A percentile compares a stretch with the other conserved stretches of the same genome.
These are phyloP conservation scores for Durio zibethinus DNA, from an alignment of 345 rosid species.

Conservation along the genomic window DNA sequence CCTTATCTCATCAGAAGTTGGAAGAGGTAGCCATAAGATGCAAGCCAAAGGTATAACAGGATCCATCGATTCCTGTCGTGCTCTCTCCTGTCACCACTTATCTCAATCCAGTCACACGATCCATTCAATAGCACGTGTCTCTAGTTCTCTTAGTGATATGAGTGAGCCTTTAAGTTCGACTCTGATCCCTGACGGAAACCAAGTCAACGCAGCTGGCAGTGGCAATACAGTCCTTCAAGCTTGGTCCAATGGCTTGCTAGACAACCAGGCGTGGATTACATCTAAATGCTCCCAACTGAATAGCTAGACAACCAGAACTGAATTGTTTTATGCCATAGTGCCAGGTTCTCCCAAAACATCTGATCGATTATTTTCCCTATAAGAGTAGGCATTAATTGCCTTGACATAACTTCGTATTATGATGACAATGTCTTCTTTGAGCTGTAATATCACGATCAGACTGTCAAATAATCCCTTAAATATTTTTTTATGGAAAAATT, in stretches of 20 bases:
- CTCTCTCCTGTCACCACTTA: background rate
- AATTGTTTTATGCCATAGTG: background rate
- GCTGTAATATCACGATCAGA: background rate
- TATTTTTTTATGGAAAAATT: background rate
- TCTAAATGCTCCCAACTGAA: background rate
- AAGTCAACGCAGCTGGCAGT: background rate
- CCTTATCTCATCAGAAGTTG: background rate
- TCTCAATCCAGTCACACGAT: background rate
- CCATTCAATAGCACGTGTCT: background rate
- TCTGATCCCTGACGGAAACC: background rate
- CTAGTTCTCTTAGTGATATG: background rate
- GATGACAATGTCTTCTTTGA: background rate
- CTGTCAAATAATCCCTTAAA: background rate
- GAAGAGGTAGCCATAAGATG: background rate
- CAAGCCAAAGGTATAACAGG: background rate
- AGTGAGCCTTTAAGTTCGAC: background rate
- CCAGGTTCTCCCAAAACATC: background rate
- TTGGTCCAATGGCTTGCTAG: background rate
- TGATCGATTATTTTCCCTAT: background rate
- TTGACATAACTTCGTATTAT: background rate
- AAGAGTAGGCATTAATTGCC: background rate
- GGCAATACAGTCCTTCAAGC: background rate
- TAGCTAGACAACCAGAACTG: background rate
- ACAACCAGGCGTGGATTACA: background rate
- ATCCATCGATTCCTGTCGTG: background rate